A percentile compares a stretch with the other conserved stretches of the same genome.
These are phyloP conservation scores for Fusarium veterinarium DNA, from an alignment of 2,329 filamentous ascomycete genomes.

Conservation along the genomic window DNA sequence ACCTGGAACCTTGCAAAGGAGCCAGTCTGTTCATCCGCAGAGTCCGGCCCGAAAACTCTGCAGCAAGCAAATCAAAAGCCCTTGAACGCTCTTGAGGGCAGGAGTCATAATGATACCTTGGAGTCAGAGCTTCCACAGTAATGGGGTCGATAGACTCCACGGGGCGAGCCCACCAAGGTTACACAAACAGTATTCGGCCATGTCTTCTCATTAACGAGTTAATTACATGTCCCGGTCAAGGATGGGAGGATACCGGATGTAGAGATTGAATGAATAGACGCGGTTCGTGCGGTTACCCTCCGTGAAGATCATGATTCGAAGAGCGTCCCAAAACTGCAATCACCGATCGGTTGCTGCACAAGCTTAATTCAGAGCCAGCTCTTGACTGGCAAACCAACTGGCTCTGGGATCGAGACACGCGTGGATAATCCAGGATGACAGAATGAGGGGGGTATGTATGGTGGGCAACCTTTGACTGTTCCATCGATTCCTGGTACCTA, in stretches of 20 bases:
- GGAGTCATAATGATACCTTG: constrained; percentile 60
- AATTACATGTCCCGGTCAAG: too few species aligned
- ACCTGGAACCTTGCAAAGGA: constrained; percentile 56
- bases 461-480: constrained; percentile 26
- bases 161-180: background rate
- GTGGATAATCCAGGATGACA: constrained; percentile 4
- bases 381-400: background rate
- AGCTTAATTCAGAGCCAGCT: constrained; percentile 16
- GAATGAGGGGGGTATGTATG: background rate
- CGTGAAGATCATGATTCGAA: constrained; percentile 7
- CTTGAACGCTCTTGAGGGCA: constrained; percentile 64
- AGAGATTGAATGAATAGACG: background rate
- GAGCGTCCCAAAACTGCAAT: constrained; percentile 30
- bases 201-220: background rate
- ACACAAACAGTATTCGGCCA: background rate
- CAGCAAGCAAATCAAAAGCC: constrained; percentile 66
- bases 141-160: background rate
- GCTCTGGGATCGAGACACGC: constrained; percentile 18
- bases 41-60: constrained; percentile 64
- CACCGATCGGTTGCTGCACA: constrained; percentile 21
- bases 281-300: constrained; percentile 9
- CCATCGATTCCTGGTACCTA: constrained; percentile 7
- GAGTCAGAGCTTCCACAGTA: constrained; percentile 53
- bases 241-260: background rate
- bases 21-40: constrained; percentile 65